Evolutionary conservation across 257 asterid genomes (phyloP).

Genomic region (Petunia axillaris): DNA sequence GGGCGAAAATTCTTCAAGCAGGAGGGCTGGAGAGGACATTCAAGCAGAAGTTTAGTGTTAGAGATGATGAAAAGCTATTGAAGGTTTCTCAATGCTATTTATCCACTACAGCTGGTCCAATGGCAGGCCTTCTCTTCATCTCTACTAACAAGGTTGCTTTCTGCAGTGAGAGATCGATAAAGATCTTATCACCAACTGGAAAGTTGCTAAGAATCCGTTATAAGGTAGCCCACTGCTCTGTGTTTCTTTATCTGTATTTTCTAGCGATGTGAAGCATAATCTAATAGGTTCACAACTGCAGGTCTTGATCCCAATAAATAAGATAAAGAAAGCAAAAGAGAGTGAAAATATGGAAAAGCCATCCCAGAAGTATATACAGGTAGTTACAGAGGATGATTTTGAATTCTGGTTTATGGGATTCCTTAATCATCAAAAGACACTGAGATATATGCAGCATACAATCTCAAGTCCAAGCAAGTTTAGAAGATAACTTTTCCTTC

Average conservation of each 20-base stretch:
- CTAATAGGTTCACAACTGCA: not conserved
- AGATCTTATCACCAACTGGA: constrained; percentile 44
- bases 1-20: constrained; percentile 38
- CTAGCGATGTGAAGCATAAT: not conserved
- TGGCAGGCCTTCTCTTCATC: constrained; percentile 47
- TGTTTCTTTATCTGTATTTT: not conserved
- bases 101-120: constrained; percentile 50
- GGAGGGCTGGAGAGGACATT: constrained; percentile 32
- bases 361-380: constrained; percentile 45
- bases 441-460: constrained; percentile 40
- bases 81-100: constrained; percentile 52
- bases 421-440: constrained; percentile 43
- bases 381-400: constrained; percentile 46
- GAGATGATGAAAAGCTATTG: constrained; percentile 36
- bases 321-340: constrained; percentile 35
- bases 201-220: constrained; percentile 40
- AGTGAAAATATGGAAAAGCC: constrained; percentile 38
- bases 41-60: constrained; percentile 16
- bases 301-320: constrained; percentile 44
- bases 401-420: constrained; percentile 69
- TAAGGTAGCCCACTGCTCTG: constrained; percentile 33
- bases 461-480: constrained; percentile 28
- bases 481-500: not conserved
- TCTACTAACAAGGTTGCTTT: constrained; percentile 47
- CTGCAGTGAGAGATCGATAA: constrained; percentile 55